Conservation (phyloP, 805 yeast species). For the Yarrowia sp. region DNA sequence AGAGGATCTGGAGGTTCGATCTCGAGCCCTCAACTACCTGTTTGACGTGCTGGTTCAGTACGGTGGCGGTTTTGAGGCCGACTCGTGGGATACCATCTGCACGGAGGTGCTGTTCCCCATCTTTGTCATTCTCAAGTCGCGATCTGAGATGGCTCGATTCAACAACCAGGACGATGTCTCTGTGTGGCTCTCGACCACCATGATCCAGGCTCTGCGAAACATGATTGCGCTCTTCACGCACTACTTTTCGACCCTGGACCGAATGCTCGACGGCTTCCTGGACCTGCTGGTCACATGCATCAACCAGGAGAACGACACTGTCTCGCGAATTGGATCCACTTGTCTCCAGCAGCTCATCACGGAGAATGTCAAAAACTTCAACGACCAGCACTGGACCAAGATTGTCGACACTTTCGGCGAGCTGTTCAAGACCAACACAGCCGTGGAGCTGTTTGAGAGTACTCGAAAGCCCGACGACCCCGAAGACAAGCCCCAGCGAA, state of each 20-base stretch:
- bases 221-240: constrained; percentile 79
- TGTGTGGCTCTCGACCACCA: constrained; percentile 94
- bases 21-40: constrained; percentile 76
- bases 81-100: constrained; percentile 82
- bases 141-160: constrained; percentile 67
- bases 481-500: constrained; percentile 18
- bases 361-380: constrained; percentile 68
- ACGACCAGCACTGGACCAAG: constrained; percentile 67
- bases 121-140: constrained; percentile 70
- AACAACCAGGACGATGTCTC: constrained; percentile 79
- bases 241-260: constrained; percentile 72
- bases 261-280: constrained; percentile 74
- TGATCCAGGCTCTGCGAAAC: constrained; percentile 90
- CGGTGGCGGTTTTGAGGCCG: constrained; percentile 70
- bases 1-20: constrained; percentile 89
- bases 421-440: constrained; percentile 79
- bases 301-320: constrained; percentile 95
- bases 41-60: constrained; percentile 77
- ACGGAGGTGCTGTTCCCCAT: constrained; percentile 82
- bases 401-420: constrained; percentile 61
- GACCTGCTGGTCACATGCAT: constrained; percentile 79
- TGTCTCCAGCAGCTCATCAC: constrained; percentile 76
- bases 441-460: constrained; percentile 66
- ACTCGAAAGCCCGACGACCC: constrained; percentile 24
- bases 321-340: constrained; percentile 89